These are phyloP conservation scores for Solanum rostratum DNA, from an alignment of 257 asterid genomes.

Conservation along the genomic window DNA sequence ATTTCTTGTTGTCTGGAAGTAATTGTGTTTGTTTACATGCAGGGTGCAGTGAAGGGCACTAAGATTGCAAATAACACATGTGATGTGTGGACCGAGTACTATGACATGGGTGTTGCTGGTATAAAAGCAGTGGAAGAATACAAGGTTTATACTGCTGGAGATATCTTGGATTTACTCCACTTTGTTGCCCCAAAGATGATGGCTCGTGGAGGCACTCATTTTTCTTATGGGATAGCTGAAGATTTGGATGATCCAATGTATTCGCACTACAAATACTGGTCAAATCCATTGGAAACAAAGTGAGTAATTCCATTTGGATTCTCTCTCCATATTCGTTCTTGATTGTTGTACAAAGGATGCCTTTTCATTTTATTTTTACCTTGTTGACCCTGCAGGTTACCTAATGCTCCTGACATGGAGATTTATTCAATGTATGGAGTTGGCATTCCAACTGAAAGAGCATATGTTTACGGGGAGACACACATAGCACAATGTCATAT, in stretches of 20 bases:
- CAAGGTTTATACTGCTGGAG: constrained; percentile 72
- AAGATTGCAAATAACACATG: constrained; percentile 50
- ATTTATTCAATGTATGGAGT: constrained; percentile 62
- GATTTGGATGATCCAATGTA: constrained; percentile 75
- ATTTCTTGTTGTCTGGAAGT: neutral
- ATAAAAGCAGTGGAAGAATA: constrained; percentile 62
- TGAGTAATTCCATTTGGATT: constrained; percentile 12
- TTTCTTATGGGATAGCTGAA: constrained; percentile 78
- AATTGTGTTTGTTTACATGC: constrained; percentile 7
- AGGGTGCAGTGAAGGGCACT: constrained; percentile 78
- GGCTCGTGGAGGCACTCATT: constrained; percentile 72
- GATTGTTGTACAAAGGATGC: neutral
- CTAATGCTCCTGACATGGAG: constrained; percentile 85
- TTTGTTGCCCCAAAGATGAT: constrained; percentile 84
- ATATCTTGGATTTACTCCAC: constrained; percentile 51
- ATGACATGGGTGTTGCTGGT: constrained; percentile 73
- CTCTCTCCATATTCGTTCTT: neutral
- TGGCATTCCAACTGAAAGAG: constrained; percentile 71
- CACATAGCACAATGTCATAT: constrained; percentile 51
- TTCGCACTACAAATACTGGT: constrained; percentile 75
- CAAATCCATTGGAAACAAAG: constrained; percentile 92
- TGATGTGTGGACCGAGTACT: constrained; percentile 91
- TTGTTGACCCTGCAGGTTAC: constrained; percentile 33
- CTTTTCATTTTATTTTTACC: neutral
- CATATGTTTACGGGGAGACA: constrained; percentile 51